Evolutionary conservation across 441 rosid species (phyloP), one percentile per base, ranked within the genome.

Genomic region (Manihot esculenta): DNA sequence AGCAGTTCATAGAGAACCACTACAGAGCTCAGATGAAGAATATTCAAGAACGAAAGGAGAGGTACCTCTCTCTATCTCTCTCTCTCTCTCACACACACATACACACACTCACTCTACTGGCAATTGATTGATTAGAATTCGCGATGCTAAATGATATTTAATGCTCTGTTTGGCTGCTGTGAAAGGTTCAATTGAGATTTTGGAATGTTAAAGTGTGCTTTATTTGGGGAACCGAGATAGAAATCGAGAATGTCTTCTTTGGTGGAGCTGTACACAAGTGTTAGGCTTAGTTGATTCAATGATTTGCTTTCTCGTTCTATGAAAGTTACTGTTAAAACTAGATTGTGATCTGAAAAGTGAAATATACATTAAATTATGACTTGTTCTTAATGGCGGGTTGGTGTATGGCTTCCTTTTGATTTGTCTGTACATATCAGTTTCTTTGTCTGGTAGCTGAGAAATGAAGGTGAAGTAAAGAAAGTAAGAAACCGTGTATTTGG

Each of bases 1-100:
- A 94, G 74, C 93, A 90, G 91, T 94, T 80, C 84, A 94, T 94
- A 61, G 99, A 94, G 88, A 92, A 90, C 81, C 99, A 94, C 80
- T 94, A 94, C 66, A 80, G 88, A 85, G 93, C 90, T 79, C 99
- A 94, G 78, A 89, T 47, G 81, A 94, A 94, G 84, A 87, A 85
- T 80, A 88, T 94, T 80, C 88, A 86, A 71, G 94, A 92, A 62
- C 85, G 99, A 47, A 92, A 89, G 74, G 96, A 92, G 78, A 87
- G 99, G 99, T 94, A 66, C 21, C 38, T 65, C 38, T 33, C 70
- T 26, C 10, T 33, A 38, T 66, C 35, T 48, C 20, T 64, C 10
- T 55, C 27, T 50, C 24, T 21, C 21, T 68, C 1, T 47, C n/a
- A n/a, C n/a, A n/a, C n/a, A n/a, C n/a, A n/a, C n/a, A n/a, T n/a